A percentile compares a stretch with the other conserved stretches of the same genome.
Conservation (phyloP, 805 yeast species). For the Yamadazyma paraphyllophila region DNA sequence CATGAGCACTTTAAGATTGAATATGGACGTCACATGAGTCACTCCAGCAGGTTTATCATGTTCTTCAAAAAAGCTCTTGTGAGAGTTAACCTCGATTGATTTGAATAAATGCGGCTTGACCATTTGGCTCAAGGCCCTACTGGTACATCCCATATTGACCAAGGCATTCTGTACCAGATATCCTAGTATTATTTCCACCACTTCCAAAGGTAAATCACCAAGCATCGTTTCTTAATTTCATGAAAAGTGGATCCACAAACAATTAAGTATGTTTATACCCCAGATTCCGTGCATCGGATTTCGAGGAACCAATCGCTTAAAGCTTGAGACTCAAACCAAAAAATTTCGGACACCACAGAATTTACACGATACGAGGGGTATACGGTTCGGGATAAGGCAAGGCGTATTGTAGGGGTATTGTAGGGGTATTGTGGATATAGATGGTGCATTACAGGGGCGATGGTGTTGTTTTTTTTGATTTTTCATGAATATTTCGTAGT, state of each 20-base stretch:
- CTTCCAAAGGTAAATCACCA: slow-evolving; percentile 19
- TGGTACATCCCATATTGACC: slow-evolving; percentile 15
- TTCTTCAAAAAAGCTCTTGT: slow-evolving; percentile 4
- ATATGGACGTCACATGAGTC: slow-evolving; percentile 15
- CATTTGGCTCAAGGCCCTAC: slow-evolving; percentile 10
- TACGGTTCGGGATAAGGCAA: not conserved
- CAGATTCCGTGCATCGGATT: slow-evolving; percentile 15
- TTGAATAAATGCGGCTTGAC: slow-evolving; percentile 16
- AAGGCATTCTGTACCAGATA: slow-evolving; percentile 16
- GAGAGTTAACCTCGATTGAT: slow-evolving; percentile 16
- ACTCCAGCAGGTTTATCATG: not conserved
- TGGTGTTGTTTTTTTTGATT: no score
- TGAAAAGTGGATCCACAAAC: not conserved
- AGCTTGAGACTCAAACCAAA: slow-evolving; percentile 1
- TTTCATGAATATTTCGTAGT: no score
- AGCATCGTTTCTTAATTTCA: slow-evolving; percentile 12
- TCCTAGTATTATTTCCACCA: slow-evolving; percentile 15
- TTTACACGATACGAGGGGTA: not conserved
- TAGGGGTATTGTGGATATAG: no score
- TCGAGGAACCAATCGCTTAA: slow-evolving; percentile 8
- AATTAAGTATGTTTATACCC: slow-evolving; percentile 7
- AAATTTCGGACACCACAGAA: not conserved
- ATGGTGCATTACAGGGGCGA: no score
- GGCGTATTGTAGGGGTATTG: not conserved
- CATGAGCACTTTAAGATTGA: slow-evolving; percentile 19